phyloP scores from a whole-genome alignment of 2,329 filamentous ascomycete genomes.

The Xylaria sp. region DNA sequence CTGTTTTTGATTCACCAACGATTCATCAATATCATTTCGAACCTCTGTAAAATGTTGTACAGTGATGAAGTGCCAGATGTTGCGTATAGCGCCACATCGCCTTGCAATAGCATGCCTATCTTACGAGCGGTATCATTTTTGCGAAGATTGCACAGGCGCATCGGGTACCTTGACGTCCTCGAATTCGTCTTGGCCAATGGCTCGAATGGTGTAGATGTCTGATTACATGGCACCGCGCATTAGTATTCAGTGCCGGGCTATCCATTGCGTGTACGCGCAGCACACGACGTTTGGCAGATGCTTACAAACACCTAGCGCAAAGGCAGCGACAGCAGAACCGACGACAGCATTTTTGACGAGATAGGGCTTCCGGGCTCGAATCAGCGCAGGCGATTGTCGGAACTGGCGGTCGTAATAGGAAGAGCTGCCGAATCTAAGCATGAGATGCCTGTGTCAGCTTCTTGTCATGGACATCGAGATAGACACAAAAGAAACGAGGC shows the following conservation, averaged over 20 bases:
- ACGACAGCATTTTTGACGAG: constrained; percentile 89
- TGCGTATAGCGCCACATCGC: neutral
- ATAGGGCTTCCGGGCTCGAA: constrained; percentile 91
- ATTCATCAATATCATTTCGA: constrained; percentile 23
- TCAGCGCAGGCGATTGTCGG: constrained; percentile 86
- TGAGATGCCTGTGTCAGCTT: constrained; percentile 15
- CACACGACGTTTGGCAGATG: constrained; percentile 6
- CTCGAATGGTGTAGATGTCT: constrained; percentile 76
- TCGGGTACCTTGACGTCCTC: constrained; percentile 93
- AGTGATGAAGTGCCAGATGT: constrained; percentile 17
- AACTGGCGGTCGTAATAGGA: constrained; percentile 94
- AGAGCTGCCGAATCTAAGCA: constrained; percentile 58
- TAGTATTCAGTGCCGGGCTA: constrained; percentile 17
- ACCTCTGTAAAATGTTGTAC: constrained; percentile 11
- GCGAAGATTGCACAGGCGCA: constrained; percentile 57
- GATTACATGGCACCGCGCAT: constrained; percentile 14
- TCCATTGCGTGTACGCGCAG: neutral
- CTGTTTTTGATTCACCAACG: constrained; percentile 32
- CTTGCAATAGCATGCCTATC: neutral
- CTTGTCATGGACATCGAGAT: neutral
- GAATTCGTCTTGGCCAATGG: constrained; percentile 96
- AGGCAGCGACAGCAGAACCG: constrained; percentile 76
- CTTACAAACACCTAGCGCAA: constrained; percentile 90
- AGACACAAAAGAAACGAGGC: neutral
- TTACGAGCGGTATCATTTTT: constrained; percentile 11